Percentiles rank a stretch among this genome's conserved stretches.
phyloP scores from a whole-genome alignment of 2,329 filamentous ascomycete genomes.

The Cercospora berteroae region DNA sequence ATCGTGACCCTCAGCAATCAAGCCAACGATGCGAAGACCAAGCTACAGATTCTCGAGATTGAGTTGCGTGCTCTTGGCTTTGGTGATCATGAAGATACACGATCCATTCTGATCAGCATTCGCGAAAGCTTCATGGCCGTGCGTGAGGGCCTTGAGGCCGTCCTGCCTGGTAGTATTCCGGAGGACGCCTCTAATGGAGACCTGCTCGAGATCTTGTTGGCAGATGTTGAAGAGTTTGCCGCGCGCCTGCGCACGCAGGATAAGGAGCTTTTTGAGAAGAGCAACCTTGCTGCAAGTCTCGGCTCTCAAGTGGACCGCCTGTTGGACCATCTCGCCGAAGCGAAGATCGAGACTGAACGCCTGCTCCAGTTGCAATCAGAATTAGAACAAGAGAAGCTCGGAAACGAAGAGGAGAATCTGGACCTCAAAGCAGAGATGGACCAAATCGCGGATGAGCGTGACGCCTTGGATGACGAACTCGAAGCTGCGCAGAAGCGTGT shows the following conservation, averaged over 20 bases:
- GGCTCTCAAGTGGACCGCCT: conserved; percentile 39
- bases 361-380: conserved; percentile 41
- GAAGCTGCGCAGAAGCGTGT: conserved; percentile 27
- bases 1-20: conserved; percentile 41
- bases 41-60: conserved; percentile 44
- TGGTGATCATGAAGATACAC: conserved; percentile 35
- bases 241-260: conserved; percentile 39
- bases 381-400: conserved; percentile 41
- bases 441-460: conserved; percentile 34
- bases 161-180: conserved; percentile 42
- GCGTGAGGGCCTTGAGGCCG: conserved; percentile 42
- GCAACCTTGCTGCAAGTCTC: conserved; percentile 35
- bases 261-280: conserved; percentile 38
- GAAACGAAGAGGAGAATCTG: conserved; percentile 31
- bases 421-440: conserved; percentile 41
- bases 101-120: conserved; percentile 41
- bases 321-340: conserved; percentile 43
- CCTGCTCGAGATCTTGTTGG: conserved; percentile 41
- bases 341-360: conserved; percentile 38
- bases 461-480: conserved; percentile 28
- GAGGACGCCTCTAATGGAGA: conserved; percentile 41
- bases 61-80: conserved; percentile 47
- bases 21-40: conserved; percentile 42
- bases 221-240: conserved; percentile 36
- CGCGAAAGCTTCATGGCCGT: conserved; percentile 44